Evolutionary conservation across 257 asterid species (phyloP), one percentile per base, ranked within the genome.

Genomic region (Leptodermis oblonga): DNA sequence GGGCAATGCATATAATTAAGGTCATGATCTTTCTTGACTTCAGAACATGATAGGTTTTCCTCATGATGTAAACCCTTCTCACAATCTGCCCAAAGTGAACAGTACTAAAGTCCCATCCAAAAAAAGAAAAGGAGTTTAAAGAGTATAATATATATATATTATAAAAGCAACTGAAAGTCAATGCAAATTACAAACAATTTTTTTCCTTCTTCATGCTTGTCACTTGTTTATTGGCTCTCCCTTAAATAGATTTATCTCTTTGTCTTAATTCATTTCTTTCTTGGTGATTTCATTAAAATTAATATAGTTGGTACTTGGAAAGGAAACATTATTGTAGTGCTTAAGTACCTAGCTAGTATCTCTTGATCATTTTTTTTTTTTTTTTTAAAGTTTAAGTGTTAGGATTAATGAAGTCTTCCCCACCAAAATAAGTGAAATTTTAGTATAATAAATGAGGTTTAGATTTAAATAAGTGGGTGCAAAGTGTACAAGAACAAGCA

Each of bases 261-360:
- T 25, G 5, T 9, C 0, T 0, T 54, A 2, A 43, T 12, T 56
- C 20, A 2, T 56, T 12, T 56, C 39, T n/a, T 13, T 0, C 4
- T 28, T 28, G 63, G 63, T 4, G n/a, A 15, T 58, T 30, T 7
- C n/a, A n/a, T n/a, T n/a, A 26, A 7, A 0, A 13, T 26, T 13
- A 10, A 58, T 31, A 58, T 15, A 15, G 13, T 5, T 58, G 10
- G 42, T 58, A 8, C 5, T 30, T 31, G 49, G 49, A 20, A 14
- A 43, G n/a, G n/a, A n/a, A n/a, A n/a, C n/a, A n/a, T n/a, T n/a
- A n/a, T 55, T 12, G 33, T 58, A 58, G 65, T 60, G 26, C 65
- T 5, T 14, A 6, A 30, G 26, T 25, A 10, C n/a, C n/a, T n/a
- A n/a, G n/a, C n/a, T n/a, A n/a, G n/a, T n/a, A n/a, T n/a, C n/a